These are phyloP conservation scores for Termitomyces heimii DNA, from an alignment of 768 basidiomycete genomes.

Conservation along the genomic window DNA sequence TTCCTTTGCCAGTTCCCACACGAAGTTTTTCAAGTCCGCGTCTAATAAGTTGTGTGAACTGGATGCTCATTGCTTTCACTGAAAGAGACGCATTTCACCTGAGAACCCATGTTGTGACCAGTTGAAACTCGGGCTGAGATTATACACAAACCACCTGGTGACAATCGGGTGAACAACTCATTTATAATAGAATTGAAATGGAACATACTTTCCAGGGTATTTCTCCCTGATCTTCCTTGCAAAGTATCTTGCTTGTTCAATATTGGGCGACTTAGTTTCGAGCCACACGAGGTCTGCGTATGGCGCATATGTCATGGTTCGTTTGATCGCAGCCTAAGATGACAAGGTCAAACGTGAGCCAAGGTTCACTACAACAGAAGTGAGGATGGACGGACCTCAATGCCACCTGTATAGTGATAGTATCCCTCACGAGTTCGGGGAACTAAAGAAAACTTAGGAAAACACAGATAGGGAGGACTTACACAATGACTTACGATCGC, in stretches of 20 bases:
- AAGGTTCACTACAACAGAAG: background rate
- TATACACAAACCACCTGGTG: constrained; percentile 81
- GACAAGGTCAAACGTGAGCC: background rate
- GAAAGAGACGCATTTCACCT: constrained; percentile 27
- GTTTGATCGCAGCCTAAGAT: constrained; percentile 66
- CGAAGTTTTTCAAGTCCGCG: constrained; percentile 72
- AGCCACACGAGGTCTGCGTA: constrained; percentile 91
- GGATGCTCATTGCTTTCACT: background rate
- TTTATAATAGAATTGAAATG: background rate
- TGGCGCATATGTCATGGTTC: constrained; percentile 74
- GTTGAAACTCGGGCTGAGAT: constrained; percentile 91
- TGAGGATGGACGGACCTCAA: constrained; percentile 39
- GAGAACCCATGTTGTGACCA: constrained; percentile 83
- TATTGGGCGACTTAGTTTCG: constrained; percentile 85
- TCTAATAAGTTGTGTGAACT: constrained; percentile 33
- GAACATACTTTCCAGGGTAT: constrained; percentile 63
- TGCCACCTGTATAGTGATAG: constrained; percentile 79
- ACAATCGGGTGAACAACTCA: background rate
- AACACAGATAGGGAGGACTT: background rate
- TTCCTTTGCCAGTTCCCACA: constrained; percentile 89
- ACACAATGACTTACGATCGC: constrained; percentile 59
- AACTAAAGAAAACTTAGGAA: constrained; percentile 34
- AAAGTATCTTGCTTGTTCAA: constrained; percentile 74
- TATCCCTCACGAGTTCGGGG: constrained; percentile 90
- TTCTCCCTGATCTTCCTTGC: constrained; percentile 67